phyloP scores from a whole-genome alignment of 768 basidiomycete species.

The Mycena floridula region DNA sequence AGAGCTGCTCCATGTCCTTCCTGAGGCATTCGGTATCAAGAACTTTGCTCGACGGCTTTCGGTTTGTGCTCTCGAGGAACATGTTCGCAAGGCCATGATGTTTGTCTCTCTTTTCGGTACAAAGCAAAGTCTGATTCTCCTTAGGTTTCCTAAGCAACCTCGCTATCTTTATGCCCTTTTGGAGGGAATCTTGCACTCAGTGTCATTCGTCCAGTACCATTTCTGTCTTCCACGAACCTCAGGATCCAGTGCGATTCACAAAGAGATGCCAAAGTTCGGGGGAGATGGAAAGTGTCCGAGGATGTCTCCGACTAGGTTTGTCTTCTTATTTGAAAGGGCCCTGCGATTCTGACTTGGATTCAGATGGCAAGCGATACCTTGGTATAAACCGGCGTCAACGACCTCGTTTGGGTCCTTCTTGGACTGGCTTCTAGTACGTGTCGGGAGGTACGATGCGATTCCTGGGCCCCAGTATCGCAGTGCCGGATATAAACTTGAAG shows the following conservation, averaged over 20 bases:
- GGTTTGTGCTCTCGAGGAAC: constrained; percentile 34
- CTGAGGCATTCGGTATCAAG: constrained; percentile 31
- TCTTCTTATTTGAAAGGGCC: neutral
- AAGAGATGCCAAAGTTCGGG: constrained; percentile 16
- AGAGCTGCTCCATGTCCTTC: constrained; percentile 33
- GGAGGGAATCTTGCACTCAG: constrained; percentile 13
- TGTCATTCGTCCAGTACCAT: constrained; percentile 28
- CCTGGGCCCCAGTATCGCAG: neutral
- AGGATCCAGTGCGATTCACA: constrained; percentile 11
- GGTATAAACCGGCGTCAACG: constrained; percentile 37
- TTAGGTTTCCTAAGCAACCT: constrained; percentile 33
- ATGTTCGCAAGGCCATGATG: constrained; percentile 44
- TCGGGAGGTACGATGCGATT: neutral
- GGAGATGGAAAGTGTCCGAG: constrained; percentile 17
- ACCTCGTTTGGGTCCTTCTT: neutral
- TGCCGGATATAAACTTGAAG: neutral
- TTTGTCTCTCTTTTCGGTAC: constrained; percentile 16
- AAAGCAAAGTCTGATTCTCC: neutral
- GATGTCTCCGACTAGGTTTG: constrained; percentile 29
- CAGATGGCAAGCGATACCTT: constrained; percentile 31
- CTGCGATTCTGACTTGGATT: neutral
- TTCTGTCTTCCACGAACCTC: constrained; percentile 31
- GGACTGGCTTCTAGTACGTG: neutral
- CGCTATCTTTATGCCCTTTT: constrained; percentile 23
- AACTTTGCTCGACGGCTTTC: constrained; percentile 25